Percentiles rank a stretch among this genome's conserved stretches.
Evolutionary conservation across 1,139 yeast genomes (phyloP).

Genomic region (Yarrowia galli): DNA sequence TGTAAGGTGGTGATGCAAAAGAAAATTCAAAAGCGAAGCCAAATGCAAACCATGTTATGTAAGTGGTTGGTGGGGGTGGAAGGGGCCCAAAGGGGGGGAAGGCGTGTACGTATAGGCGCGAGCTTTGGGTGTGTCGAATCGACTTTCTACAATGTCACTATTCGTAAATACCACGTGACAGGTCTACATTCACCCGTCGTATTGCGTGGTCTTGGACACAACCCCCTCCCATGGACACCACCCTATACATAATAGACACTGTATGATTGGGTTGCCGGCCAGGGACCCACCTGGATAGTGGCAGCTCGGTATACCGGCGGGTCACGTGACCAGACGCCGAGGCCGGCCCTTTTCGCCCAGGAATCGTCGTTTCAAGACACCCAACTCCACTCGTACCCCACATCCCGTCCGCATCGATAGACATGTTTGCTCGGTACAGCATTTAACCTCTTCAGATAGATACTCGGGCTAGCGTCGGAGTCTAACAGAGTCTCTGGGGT

Average conservation of each 20-base stretch:
- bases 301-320: not conserved
- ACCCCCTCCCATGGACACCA: not conserved
- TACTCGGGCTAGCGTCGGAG: constrained; percentile 37
- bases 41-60: constrained; percentile 26
- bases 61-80: constrained; percentile 2
- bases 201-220: not conserved
- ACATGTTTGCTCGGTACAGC: constrained; percentile 26
- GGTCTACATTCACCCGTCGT: not conserved
- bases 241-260: constrained; percentile 13
- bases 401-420: not conserved
- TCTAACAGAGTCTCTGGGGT: constrained; percentile 3
- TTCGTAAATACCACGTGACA: not conserved
- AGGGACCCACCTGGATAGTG: not conserved
- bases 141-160: not conserved
- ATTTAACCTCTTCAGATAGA: constrained; percentile 23
- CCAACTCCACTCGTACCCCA: not conserved
- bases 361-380: not conserved
- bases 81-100: not conserved
- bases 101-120: not conserved
- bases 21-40: constrained; percentile 16
- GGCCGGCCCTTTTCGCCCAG: not conserved
- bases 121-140: not conserved
- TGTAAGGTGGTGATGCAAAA: constrained; percentile 34
- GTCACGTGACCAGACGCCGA: constrained; percentile 2
- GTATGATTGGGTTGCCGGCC: constrained; percentile 23